Conservation (phyloP, 2,329 filamentous ascomycete genomes). For the Talaromyces sp. region DNA sequence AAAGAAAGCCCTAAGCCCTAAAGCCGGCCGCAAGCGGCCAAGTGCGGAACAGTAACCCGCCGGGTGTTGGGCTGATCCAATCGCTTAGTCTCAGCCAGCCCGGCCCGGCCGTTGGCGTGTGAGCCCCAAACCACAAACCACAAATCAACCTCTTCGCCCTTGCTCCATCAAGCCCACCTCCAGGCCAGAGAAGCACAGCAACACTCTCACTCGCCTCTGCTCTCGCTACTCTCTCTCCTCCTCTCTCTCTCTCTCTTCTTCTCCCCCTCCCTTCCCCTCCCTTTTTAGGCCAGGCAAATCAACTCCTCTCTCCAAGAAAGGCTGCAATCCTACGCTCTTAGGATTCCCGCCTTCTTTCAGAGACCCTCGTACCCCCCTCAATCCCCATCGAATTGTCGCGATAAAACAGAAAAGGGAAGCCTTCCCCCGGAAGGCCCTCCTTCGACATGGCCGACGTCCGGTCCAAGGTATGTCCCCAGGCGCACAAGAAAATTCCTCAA, state of each 20-base stretch:
- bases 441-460: conserved; percentile 47
- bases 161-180: conserved; percentile 7
- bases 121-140: conserved; percentile 13
- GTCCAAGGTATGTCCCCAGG: conserved; percentile 41
- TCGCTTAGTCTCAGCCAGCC: conserved; percentile 10
- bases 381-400: conserved; percentile 36
- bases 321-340: conserved; percentile 21
- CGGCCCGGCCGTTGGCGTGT: neutral
- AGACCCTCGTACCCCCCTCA: conserved; percentile 17
- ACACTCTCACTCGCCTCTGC: neutral
- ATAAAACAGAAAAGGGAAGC: conserved; percentile 35
- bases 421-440: conserved; percentile 47
- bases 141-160: conserved; percentile 10
- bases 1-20: conserved; percentile 14
- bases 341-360: conserved; percentile 31
- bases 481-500: neutral
- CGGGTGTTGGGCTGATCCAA: conserved; percentile 8
- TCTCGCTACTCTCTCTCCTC: conserved; percentile 7
- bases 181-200: conserved; percentile 1
- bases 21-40: conserved; percentile 3
- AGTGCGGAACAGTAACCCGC: conserved; percentile 10
- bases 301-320: conserved; percentile 15
- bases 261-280: conserved; percentile 13
- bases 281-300: conserved; percentile 4
- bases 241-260: conserved; percentile 21